Percentiles rank a stretch among this genome's conserved stretches.
These are phyloP conservation scores for Saccharomyces hybrid DNA, from an alignment of 1,139 yeast species.

Conservation along the genomic window DNA sequence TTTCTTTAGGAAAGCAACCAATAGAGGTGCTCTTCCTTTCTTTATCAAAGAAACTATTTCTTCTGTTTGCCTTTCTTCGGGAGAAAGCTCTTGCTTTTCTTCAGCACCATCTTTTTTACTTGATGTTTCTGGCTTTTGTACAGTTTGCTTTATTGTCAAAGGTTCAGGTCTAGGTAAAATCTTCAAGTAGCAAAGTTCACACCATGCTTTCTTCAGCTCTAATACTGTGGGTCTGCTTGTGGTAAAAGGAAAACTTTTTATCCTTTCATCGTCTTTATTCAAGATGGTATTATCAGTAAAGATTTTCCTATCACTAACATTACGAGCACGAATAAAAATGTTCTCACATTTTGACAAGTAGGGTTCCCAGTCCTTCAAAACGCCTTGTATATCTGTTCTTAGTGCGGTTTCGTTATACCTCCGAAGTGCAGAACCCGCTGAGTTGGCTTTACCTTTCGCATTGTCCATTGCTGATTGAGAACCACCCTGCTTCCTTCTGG, in stretches of 20 bases:
- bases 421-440: slow-evolving; percentile 93
- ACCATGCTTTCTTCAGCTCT: slow-evolving; percentile 83
- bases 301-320: slow-evolving; percentile 57
- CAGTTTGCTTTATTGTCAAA: slow-evolving; percentile 30
- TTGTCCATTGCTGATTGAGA: slow-evolving; percentile 90
- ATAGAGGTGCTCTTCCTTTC: slow-evolving; percentile 71
- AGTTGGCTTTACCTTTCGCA: slow-evolving; percentile 89
- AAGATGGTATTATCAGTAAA: slow-evolving; percentile 55
- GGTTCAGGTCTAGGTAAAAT: slow-evolving; percentile 49
- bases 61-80: slow-evolving; percentile 39
- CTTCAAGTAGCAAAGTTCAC: slow-evolving; percentile 56
- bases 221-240: slow-evolving; percentile 80
- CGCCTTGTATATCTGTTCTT: slow-evolving; percentile 63
- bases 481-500: slow-evolving; percentile 97
- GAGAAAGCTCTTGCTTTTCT: slow-evolving; percentile 17
- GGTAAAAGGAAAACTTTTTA: slow-evolving; percentile 74
- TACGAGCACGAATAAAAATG: slow-evolving; percentile 81
- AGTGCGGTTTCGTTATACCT: slow-evolving; percentile 85
- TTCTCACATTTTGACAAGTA: slow-evolving; percentile 53
- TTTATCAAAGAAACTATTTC: slow-evolving; percentile 57
- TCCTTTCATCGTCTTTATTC: slow-evolving; percentile 45
- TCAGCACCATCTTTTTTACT: slow-evolving; percentile 11
- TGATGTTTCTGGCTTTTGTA: slow-evolving; percentile 6
- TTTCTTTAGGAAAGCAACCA: slow-evolving; percentile 54
- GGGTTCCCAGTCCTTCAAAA: slow-evolving; percentile 58